A percentile compares a stretch with the other conserved stretches of the same genome.
These are phyloP conservation scores for Cutaneotrichosporon mucoides DNA, from an alignment of 1,284 basidiomycete genomes.

Conservation along the genomic window DNA sequence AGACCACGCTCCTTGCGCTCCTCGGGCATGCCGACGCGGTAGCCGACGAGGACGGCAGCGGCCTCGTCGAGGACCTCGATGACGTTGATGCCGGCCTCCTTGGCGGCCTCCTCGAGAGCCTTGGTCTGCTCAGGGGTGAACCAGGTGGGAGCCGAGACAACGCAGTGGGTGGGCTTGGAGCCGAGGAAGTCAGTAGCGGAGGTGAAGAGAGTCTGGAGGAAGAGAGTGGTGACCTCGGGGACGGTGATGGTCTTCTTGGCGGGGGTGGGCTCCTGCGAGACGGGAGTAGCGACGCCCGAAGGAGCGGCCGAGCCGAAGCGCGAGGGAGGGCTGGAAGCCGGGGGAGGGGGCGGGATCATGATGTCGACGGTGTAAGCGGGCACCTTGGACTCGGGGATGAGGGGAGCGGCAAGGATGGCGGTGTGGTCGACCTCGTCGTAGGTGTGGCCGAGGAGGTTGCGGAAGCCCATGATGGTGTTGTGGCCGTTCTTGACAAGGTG, in stretches of 20 bases:
- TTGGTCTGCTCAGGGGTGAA: constrained; percentile 67
- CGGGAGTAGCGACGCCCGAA: constrained; percentile 63
- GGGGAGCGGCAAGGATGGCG: constrained; percentile 47
- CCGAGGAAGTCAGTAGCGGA: constrained; percentile 94
- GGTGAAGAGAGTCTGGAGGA: constrained; percentile 75
- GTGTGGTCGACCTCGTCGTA: constrained; percentile 50
- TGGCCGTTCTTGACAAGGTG: constrained; percentile 93
- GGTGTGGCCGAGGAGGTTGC: constrained; percentile 90
- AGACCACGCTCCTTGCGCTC: constrained; percentile 47
- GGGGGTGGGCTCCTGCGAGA: constrained; percentile 69
- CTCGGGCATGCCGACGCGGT: constrained; percentile 46
- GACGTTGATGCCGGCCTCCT: constrained; percentile 77
- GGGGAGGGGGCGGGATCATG: constrained; percentile 65
- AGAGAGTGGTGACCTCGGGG: constrained; percentile 78
- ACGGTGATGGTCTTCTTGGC: constrained; percentile 74
- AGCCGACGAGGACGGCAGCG: constrained; percentile 60
- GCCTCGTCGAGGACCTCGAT: constrained; percentile 81
- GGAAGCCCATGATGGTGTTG: constrained; percentile 92
- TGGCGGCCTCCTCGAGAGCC: constrained; percentile 69
- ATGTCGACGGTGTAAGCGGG: constrained; percentile 85
- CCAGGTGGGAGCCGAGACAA: constrained; percentile 75
- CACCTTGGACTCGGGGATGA: constrained; percentile 66
- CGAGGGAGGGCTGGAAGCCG: constrained; percentile 53
- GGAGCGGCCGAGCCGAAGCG: constrained; percentile 52
- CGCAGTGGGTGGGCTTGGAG: constrained; percentile 67